Evolutionary conservation across 768 basidiomycete genomes (phyloP).

Genomic region (Sistotremastrum niveocremeum): DNA sequence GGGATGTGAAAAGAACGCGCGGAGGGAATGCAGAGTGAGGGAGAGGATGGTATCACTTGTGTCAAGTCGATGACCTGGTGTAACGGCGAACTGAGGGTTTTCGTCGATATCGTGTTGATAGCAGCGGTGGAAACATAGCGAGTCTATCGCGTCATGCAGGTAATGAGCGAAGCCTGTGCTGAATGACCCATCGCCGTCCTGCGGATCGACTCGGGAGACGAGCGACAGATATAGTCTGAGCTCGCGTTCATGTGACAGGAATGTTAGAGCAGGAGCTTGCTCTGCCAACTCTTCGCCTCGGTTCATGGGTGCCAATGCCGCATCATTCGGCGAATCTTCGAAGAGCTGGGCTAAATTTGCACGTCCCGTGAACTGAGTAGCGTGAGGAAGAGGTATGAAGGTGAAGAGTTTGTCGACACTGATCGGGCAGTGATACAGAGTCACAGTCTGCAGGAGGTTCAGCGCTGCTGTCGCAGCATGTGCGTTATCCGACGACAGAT

Average conservation of each 20-base stretch:
- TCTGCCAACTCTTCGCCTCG: background rate
- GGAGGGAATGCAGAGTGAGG: slow-evolving; percentile 51
- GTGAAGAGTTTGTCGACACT: slow-evolving; percentile 57
- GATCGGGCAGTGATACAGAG: slow-evolving; percentile 52
- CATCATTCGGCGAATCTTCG: slow-evolving; percentile 4
- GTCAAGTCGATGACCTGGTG: slow-evolving; percentile 61
- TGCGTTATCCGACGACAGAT: slow-evolving; percentile 54
- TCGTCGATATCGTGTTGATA: slow-evolving; percentile 35
- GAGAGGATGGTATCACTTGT: slow-evolving; percentile 66
- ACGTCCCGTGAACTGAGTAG: slow-evolving; percentile 64
- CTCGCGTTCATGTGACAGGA: slow-evolving; percentile 72
- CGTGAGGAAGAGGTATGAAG: slow-evolving; percentile 52
- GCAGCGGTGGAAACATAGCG: slow-evolving; percentile 52
- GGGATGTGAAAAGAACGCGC: slow-evolving; percentile 73
- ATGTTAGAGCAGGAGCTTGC: slow-evolving; percentile 56
- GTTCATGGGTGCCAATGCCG: background rate
- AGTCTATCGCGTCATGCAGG: slow-evolving; percentile 56
- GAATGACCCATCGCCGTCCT: slow-evolving; percentile 54
- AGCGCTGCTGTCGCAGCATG: slow-evolving; percentile 63
- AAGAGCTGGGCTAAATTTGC: slow-evolving; percentile 13
- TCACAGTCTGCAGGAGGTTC: slow-evolving; percentile 66
- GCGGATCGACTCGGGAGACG: slow-evolving; percentile 65
- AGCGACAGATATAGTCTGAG: slow-evolving; percentile 68
- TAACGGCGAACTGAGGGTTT: slow-evolving; percentile 17
- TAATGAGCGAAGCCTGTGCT: slow-evolving; percentile 82